phyloP scores from a whole-genome alignment of 805 yeast species.

The Metschnikowia santaceciliae region DNA sequence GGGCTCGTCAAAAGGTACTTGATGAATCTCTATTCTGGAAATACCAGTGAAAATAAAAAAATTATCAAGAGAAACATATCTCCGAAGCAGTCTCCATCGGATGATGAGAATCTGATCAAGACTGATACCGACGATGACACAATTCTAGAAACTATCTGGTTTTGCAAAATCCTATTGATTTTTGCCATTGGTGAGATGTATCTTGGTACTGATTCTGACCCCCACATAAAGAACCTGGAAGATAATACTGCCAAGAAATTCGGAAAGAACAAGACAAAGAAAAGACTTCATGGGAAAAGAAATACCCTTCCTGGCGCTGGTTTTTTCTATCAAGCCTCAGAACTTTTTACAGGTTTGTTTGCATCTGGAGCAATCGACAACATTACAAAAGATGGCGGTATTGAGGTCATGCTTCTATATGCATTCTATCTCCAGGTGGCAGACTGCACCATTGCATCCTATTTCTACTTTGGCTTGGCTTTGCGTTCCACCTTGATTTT shows the following conservation, averaged over 20 bases:
- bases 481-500: constrained; percentile 65
- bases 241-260: constrained; percentile 13
- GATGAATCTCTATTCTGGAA: constrained; percentile 58
- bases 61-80: constrained; percentile 34
- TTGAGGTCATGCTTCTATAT: constrained; percentile 68
- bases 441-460: constrained; percentile 77
- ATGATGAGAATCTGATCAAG: constrained; percentile 39
- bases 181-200: constrained; percentile 84
- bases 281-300: constrained; percentile 16
- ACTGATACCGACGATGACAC: constrained; percentile 49
- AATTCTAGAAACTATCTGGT: constrained; percentile 73
- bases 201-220: constrained; percentile 66
- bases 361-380: constrained; percentile 79
- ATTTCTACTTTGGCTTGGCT: constrained; percentile 76
- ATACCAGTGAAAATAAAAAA: constrained; percentile 33
- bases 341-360: constrained; percentile 68
- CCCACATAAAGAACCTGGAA: constrained; percentile 47
- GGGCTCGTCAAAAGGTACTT: constrained; percentile 69
- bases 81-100: constrained; percentile 22
- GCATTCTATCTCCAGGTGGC: constrained; percentile 82
- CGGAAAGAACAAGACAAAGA: constrained; percentile 18
- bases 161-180: constrained; percentile 66
- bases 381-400: constrained; percentile 73
- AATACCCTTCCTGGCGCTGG: constrained; percentile 72
- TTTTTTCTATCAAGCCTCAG: constrained; percentile 76